phyloP scores from a whole-genome alignment of 2,329 filamentous ascomycete genomes.

The Exophiala xenobiotica region DNA sequence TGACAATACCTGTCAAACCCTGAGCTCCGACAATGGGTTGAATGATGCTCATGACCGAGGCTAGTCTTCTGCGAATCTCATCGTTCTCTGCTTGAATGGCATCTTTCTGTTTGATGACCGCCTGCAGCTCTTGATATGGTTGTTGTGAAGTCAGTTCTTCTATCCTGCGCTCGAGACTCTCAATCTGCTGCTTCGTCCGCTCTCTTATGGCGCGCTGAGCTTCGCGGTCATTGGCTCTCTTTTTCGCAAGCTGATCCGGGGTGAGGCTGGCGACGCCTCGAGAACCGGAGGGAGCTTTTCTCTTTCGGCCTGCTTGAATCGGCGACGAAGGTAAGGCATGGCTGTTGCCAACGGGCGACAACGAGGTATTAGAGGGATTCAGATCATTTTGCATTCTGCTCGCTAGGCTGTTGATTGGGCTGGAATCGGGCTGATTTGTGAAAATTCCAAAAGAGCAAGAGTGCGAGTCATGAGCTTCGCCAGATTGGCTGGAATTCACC shows the following conservation, averaged over 20 bases:
- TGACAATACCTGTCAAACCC: conserved; percentile 44
- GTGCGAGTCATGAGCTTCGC: too few species aligned
- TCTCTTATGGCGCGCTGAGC: conserved; percentile 82
- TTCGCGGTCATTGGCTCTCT: conserved; percentile 86
- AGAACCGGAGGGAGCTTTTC: conserved; percentile 48
- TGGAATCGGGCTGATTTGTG: background rate
- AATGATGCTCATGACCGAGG: conserved; percentile 59
- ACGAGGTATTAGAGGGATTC: conserved; percentile 16
- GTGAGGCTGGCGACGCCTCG: conserved; percentile 84
- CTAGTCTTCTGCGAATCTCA: conserved; percentile 69
- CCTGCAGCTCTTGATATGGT: conserved; percentile 80
- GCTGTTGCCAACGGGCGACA: conserved; percentile 13
- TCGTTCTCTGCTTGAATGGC: conserved; percentile 75
- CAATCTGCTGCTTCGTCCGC: conserved; percentile 77
- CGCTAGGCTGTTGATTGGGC: conserved; percentile 7
- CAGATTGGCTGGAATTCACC: too few species aligned
- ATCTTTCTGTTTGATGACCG: conserved; percentile 72
- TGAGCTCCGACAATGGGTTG: conserved; percentile 44
- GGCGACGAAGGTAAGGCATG: conserved; percentile 11
- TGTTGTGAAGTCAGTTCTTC: conserved; percentile 74
- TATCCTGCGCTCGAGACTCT: conserved; percentile 69
- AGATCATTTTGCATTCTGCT: conserved; percentile 21
- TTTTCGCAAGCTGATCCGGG: conserved; percentile 82
- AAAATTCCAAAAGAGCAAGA: background rate
- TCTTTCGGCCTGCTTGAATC: conserved; percentile 36